phyloP scores from a whole-genome alignment of 2,329 filamentous ascomycete genomes.

The Shiraia sp. region DNA sequence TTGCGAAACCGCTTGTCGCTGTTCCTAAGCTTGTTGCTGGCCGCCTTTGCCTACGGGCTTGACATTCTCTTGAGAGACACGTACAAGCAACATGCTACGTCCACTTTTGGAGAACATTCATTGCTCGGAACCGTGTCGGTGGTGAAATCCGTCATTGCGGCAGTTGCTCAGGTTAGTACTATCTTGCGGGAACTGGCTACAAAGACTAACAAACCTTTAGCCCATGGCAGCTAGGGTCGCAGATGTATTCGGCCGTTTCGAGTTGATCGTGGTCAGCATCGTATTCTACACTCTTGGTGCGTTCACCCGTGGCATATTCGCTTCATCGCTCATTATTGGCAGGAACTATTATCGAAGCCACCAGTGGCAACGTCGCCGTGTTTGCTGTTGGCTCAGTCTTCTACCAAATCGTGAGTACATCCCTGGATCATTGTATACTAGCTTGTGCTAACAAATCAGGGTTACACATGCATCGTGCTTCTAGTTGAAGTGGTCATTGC shows the following conservation, averaged over 20 bases:
- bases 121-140: constrained; percentile 63
- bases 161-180: constrained; percentile 51
- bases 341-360: constrained; percentile 59
- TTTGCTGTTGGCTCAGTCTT: constrained; percentile 55
- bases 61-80: constrained; percentile 54
- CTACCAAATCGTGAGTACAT: constrained; percentile 46
- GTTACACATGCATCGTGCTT: constrained; percentile 65
- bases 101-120: constrained; percentile 57
- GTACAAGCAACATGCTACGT: constrained; percentile 57
- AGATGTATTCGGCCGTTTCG: constrained; percentile 63
- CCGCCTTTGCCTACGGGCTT: constrained; percentile 67
- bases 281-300: constrained; percentile 58
- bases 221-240: constrained; percentile 63
- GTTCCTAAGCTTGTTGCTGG: constrained; percentile 64
- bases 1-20: constrained; percentile 58
- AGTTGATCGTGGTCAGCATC: constrained; percentile 59
- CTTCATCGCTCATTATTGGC: constrained; percentile 5
- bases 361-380: constrained; percentile 51
- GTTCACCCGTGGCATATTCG: background rate
- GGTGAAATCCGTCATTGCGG: constrained; percentile 62
- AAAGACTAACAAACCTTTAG: constrained; percentile 30
- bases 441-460: too few species aligned
- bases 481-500: constrained; percentile 67
- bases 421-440: too few species aligned
- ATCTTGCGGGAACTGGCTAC: background rate